Conservation (phyloP, 148 eudicot species). For the Rhododendron griersonianum region DNA sequence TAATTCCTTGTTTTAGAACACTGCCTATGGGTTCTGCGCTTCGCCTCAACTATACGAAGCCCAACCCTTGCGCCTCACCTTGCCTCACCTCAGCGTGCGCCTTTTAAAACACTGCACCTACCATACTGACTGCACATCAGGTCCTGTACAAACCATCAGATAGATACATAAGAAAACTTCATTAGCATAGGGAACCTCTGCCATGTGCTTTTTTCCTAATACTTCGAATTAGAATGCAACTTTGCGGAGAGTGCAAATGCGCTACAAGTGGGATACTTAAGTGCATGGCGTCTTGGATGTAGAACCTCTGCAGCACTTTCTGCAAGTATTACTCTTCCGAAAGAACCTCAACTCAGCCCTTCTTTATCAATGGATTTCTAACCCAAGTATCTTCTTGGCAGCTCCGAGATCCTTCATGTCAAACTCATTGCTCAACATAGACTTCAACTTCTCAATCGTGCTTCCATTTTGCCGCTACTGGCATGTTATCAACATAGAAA, state of each 20-base stretch:
- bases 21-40: too few relatives aligned
- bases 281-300: not conserved
- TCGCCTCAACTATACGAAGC: too few relatives aligned
- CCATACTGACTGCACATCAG: not conserved
- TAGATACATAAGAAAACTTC: not conserved
- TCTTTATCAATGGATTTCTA: not conserved
- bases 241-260: not conserved
- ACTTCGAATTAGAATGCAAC: not conserved
- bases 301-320: not conserved
- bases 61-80: too few relatives aligned
- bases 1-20: too few relatives aligned
- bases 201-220: not conserved
- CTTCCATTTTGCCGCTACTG: too few relatives aligned
- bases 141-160: not conserved
- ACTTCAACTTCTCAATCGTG: too few relatives aligned
- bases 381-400: too few relatives aligned
- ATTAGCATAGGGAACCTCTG: not conserved
- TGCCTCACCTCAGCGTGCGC: too few relatives aligned
- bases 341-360: too few relatives aligned
- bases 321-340: not conserved
- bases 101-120: not conserved
- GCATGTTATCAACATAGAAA: too few relatives aligned
- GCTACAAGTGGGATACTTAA: not conserved
- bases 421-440: too few relatives aligned
- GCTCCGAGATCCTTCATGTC: not conserved